phyloP scores from a whole-genome alignment of 2,329 filamentous ascomycete genomes.

The Phyllosticta paracitricarpa region DNA sequence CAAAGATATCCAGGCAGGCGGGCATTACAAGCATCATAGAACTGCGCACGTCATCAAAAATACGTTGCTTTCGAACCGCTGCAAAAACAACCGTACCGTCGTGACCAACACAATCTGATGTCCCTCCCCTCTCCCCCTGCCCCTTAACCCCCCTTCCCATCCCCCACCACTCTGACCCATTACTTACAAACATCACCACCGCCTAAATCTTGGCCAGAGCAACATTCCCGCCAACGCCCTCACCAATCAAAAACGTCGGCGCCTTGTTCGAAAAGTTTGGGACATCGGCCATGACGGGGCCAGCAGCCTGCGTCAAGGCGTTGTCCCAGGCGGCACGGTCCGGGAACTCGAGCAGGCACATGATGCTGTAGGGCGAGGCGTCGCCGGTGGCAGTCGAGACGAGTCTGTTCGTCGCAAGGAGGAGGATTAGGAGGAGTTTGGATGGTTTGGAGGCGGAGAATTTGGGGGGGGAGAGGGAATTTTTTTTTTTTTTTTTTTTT shows the following conservation, averaged over 20 bases:
- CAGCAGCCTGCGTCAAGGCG: conserved; percentile 15
- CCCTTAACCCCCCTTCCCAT: not conserved
- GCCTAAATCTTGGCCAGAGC: not conserved
- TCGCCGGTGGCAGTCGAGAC: conserved; percentile 10
- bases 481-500: too few species aligned
- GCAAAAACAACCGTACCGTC: not conserved
- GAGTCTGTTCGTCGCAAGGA: conserved; percentile 21
- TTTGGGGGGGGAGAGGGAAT: too few species aligned
- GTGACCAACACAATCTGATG: not conserved
- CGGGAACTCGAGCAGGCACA: conserved; percentile 24
- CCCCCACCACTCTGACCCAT: not conserved
- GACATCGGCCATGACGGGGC: conserved; percentile 22
- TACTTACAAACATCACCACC: not conserved
- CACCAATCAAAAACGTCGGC: conserved; percentile 19
- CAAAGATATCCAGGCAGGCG: not conserved
- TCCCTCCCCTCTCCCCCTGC: not conserved
- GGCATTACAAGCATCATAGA: not conserved
- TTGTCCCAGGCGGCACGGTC: conserved; percentile 18
- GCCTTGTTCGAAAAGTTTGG: conserved; percentile 26
- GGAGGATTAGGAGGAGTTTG: not conserved
- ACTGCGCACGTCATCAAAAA: not conserved
- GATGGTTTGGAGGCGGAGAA: not conserved
- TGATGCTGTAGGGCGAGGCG: conserved; percentile 22
- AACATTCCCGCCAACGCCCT: conserved; percentile 14
- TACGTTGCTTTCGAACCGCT: not conserved